Conservation (phyloP, 106 monocot species). For the Dioscorea zingiberensis region DNA sequence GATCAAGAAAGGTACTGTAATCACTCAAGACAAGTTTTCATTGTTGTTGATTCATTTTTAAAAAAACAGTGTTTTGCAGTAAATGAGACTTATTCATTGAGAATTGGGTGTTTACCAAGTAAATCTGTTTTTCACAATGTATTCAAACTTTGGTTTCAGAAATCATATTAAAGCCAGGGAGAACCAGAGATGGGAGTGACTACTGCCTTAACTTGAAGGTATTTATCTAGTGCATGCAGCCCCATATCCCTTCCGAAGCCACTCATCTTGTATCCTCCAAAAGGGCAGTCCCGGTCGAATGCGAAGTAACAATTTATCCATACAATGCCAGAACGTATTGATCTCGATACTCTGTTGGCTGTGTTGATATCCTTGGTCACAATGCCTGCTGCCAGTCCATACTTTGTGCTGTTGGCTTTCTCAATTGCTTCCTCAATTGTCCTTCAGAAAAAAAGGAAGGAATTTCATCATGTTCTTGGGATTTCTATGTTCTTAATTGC, state of each 20-base stretch:
- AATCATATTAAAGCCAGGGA: conserved; percentile 36
- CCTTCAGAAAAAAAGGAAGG: no score
- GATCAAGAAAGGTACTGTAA: no score
- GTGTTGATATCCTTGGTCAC: conserved; percentile 52
- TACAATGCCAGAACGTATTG: conserved; percentile 30
- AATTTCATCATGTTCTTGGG: no score
- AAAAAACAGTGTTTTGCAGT: no score
- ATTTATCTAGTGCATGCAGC: conserved; percentile 33
- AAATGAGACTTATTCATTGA: no score
- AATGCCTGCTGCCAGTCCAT: conserved; percentile 44
- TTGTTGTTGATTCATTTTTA: no score
- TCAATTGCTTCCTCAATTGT: conserved; percentile 42
- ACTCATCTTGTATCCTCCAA: conserved; percentile 63
- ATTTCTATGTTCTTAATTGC: no score
- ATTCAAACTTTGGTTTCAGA: no score
- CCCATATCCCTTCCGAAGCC: conserved; percentile 47
- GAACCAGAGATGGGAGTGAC: conserved; percentile 48
- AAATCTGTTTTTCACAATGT: no score
- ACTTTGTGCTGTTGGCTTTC: conserved; percentile 26
- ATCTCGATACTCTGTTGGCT: conserved; percentile 46
- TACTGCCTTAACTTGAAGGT: conserved; percentile 39
- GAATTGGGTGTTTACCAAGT: no score
- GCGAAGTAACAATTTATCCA: conserved; percentile 63
- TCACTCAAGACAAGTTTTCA: no score
- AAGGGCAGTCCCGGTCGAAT: conserved; percentile 35